Evolutionary conservation across 192 early-diverging fungal species (phyloP).

Genomic region (Glomus cerebriforme): DNA sequence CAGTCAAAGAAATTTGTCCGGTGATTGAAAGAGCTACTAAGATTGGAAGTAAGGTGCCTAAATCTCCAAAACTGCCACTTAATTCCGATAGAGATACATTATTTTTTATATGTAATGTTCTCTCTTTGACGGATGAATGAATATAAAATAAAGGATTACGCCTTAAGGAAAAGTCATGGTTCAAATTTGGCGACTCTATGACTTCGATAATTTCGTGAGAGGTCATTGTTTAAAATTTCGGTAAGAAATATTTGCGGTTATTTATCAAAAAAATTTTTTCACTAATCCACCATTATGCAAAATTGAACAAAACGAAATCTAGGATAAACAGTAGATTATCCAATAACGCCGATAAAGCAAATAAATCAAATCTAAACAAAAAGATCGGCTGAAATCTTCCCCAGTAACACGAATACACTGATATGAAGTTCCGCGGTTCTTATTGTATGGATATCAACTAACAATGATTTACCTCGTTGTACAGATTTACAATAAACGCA

Average conservation of each 20-base stretch:
- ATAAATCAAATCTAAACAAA: too few relatives aligned
- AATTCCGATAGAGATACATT: slow-evolving; percentile 44
- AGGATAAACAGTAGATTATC: too few relatives aligned
- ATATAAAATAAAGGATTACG: slow-evolving; percentile 10
- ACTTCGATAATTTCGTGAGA: slow-evolving; percentile 24
- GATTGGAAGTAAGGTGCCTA: slow-evolving; percentile 86
- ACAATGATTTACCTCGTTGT: too few relatives aligned
- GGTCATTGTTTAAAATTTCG: slow-evolving; percentile 2
- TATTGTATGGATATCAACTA: too few relatives aligned
- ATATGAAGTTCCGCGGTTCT: too few relatives aligned
- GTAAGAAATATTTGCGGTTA: neutral
- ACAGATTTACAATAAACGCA: too few relatives aligned
- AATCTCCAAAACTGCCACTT: slow-evolving; percentile 71
- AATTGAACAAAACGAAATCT: too few relatives aligned
- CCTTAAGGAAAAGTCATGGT: slow-evolving; percentile 1
- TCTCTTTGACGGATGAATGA: slow-evolving; percentile 18
- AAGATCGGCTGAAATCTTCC: too few relatives aligned
- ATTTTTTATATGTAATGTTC: slow-evolving; percentile 11
- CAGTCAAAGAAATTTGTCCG: slow-evolving; percentile 73
- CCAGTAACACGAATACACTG: too few relatives aligned
- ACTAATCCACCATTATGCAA: too few relatives aligned
- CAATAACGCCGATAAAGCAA: too few relatives aligned
- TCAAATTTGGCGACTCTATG: slow-evolving; percentile 1
- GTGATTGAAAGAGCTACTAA: slow-evolving; percentile 76
- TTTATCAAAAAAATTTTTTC: too few relatives aligned